Evolutionary conservation across 1,284 basidiomycete genomes (phyloP).

Genomic region (Microbotryum lychnidis-dioicae): DNA sequence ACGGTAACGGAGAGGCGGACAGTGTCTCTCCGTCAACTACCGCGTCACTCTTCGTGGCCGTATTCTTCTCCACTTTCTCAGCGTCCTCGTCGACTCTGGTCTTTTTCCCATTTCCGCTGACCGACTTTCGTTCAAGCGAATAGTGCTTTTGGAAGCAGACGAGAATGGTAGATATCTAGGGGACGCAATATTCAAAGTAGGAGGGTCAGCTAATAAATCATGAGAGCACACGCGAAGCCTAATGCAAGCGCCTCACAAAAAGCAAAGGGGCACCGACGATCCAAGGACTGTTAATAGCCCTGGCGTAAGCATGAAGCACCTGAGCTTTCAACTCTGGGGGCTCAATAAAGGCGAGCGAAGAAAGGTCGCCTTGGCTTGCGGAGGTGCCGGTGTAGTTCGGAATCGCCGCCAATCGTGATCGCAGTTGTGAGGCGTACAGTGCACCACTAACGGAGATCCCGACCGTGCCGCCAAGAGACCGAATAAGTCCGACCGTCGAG

Average conservation of each 20-base stretch:
- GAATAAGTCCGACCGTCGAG: constrained; percentile 59
- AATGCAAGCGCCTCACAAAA: constrained; percentile 33
- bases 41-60: background rate
- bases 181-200: no score
- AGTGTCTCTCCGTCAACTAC: background rate
- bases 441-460: constrained; percentile 50
- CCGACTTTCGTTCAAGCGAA: constrained; percentile 25
- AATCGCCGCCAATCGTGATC: constrained; percentile 22
- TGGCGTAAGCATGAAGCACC: constrained; percentile 61
- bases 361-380: constrained; percentile 4
- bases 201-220: no score
- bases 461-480: constrained; percentile 67
- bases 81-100: background rate
- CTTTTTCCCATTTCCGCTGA: background rate
- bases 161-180: background rate
- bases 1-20: no score
- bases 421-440: constrained; percentile 34
- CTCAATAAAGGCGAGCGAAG: constrained; percentile 11
- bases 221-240: no score
- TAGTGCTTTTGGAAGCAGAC: constrained; percentile 33
- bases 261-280: constrained; percentile 46
- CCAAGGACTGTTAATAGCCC: constrained; percentile 64
- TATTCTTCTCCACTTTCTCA: background rate
- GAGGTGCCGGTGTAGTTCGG: constrained; percentile 17
- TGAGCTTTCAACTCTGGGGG: constrained; percentile 40